Evolutionary conservation across 208 protist species (phyloP).

Genomic region (Crithidia sp.): DNA sequence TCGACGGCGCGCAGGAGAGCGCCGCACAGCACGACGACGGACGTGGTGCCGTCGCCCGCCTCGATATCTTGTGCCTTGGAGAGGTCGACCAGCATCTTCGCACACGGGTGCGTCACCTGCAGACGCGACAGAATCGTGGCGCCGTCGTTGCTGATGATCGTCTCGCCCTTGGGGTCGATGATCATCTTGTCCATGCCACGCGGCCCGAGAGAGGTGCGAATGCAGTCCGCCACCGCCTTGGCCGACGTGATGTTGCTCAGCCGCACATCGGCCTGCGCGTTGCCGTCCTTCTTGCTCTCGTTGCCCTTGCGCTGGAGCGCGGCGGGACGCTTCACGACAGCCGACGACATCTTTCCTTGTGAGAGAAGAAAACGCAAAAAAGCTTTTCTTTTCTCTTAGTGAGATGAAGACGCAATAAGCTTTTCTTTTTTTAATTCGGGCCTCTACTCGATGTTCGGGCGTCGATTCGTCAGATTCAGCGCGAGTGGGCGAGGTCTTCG

Average conservation of each 20-base stretch:
- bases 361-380: too few relatives aligned
- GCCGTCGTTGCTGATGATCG: constrained; percentile 99
- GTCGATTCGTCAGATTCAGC: not conserved
- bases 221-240: constrained; percentile 97
- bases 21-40: constrained; percentile 98
- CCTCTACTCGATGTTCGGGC: not conserved
- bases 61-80: constrained; percentile 99
- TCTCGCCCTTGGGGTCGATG: constrained; percentile 89
- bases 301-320: constrained; percentile 43
- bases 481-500: not conserved
- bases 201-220: constrained; percentile 99
- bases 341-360: constrained; percentile 25
- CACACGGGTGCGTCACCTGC: constrained; percentile 97
- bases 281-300: constrained; percentile 86
- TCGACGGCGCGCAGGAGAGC: constrained; percentile 93
- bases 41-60: constrained; percentile 99
- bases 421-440: constrained; percentile 16
- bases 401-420: too few relatives aligned
- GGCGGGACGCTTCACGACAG: constrained; percentile 17
- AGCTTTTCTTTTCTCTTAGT: not conserved
- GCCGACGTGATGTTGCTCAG: constrained; percentile 94
- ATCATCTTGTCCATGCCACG: constrained; percentile 99
- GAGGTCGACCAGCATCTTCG: constrained; percentile 99
- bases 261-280: constrained; percentile 94
- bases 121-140: constrained; percentile 99